These are phyloP conservation scores for Metarhizium guizhouense DNA, from an alignment of 2,329 filamentous ascomycete species.

Conservation along the genomic window DNA sequence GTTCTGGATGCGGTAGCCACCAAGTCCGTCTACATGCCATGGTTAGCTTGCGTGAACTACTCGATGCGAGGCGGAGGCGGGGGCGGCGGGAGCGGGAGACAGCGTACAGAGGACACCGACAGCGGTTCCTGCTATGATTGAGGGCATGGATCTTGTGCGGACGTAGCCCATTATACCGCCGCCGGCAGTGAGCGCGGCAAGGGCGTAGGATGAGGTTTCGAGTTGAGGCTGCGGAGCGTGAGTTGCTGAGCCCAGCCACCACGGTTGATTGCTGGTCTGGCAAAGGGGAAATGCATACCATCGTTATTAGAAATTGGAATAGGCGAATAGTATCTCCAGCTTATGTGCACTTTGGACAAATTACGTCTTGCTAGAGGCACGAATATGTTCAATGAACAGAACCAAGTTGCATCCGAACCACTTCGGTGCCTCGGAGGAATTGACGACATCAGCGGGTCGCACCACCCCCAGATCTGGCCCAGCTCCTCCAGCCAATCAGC, in stretches of 20 bases:
- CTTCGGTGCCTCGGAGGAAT: not conserved
- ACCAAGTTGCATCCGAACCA: not conserved
- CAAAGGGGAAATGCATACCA: not conserved
- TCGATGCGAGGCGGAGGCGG: constrained; percentile 1
- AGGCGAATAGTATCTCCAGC: not conserved
- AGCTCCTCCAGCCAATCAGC: constrained; percentile 22
- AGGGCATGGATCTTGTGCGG: constrained; percentile 77
- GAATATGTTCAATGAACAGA: not conserved
- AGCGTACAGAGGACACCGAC: constrained; percentile 61
- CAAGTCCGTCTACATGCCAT: constrained; percentile 54
- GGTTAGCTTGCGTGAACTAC: not conserved
- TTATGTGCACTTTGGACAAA: not conserved
- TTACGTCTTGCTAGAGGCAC: not conserved
- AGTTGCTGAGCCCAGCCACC: not conserved
- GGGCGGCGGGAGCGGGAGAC: not conserved
- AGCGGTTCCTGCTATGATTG: constrained; percentile 72
- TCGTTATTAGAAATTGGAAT: not conserved
- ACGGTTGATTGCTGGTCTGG: not conserved
- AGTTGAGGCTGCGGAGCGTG: constrained; percentile 12
- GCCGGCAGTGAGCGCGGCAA: constrained; percentile 73
- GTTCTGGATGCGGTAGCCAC: constrained; percentile 71
- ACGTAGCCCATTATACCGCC: constrained; percentile 84
- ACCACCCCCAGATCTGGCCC: not conserved
- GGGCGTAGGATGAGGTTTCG: constrained; percentile 59
- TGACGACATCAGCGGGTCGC: constrained; percentile 7